Percentiles rank a stretch among this genome's conserved stretches.
These are phyloP conservation scores for Aspergillus caelatus DNA, from an alignment of 2,329 filamentous ascomycete genomes.

Conservation along the genomic window DNA sequence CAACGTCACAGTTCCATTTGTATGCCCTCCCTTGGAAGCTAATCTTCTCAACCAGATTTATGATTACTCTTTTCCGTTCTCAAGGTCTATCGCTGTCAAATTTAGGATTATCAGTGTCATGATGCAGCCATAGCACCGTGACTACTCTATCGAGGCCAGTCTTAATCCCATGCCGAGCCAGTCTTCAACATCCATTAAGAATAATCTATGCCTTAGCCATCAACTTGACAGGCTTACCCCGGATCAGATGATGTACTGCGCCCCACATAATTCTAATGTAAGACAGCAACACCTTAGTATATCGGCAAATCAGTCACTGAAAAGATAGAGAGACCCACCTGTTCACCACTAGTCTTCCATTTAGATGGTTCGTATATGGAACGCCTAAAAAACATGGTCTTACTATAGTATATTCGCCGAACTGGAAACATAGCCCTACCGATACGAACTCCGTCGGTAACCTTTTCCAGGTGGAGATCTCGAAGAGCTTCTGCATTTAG, in stretches of 20 bases:
- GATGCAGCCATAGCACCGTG: background rate
- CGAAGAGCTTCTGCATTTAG: background rate
- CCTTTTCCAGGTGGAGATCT: background rate
- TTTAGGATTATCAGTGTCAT: background rate
- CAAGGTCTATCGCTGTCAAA: background rate
- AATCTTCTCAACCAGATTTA: background rate
- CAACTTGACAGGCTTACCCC: background rate
- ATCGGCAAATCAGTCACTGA: background rate
- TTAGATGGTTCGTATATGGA: background rate
- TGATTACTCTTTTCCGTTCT: background rate
- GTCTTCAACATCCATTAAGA: background rate
- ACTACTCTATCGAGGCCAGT: background rate
- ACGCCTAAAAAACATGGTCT: background rate
- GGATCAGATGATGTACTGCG: constrained; percentile 4
- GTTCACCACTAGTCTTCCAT: background rate
- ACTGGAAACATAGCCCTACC: background rate
- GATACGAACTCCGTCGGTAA: background rate
- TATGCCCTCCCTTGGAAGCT: too few species aligned
- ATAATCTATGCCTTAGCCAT: background rate
- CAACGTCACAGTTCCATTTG: background rate
- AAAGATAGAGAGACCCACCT: background rate
- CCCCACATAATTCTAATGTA: background rate
- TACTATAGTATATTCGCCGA: background rate
- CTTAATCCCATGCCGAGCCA: background rate
- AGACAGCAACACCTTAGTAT: background rate